Base-by-base conservation (phyloP, 306 rosid species). In the Dryas octopetala region DNA sequence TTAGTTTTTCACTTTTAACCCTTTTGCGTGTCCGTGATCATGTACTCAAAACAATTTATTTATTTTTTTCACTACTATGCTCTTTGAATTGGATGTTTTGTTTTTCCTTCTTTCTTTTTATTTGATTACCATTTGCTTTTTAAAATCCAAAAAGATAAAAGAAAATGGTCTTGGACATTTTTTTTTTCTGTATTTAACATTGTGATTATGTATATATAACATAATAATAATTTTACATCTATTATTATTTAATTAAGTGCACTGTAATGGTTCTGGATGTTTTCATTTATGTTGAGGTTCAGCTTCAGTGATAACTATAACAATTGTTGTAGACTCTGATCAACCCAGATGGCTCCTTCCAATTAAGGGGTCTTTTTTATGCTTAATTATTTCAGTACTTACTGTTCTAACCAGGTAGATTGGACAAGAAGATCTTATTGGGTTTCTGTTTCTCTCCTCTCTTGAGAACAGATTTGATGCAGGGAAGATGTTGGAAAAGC, bases 391-490 rank as follows among this genome's bases (percentile, higher is more conserved):
- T 65, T 32, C 47, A 47, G 40, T 47, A 47, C 55, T 45, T 58
- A 14, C 26, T 69, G 75, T 51, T 57, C 32, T 83, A 61, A 71
- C 45, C 12, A 47, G 47, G 9, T 54, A 8, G 51, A 49, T 57
- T 26, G 68, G 40, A 58, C 65, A 54, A n/a, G 17, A 53, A 75
- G 61, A 1, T 73, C 48, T 80, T 15, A 77, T 26, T 28, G 32
- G 67, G 76, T 54, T 19, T 59, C 28, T 53, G 76, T 54, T 19
- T 59, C 28, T 53, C 43, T 74, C 66, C 49, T 61, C 63, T 69
- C 10, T 81, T 74, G 72, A 62, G 50, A 68, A 84, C 82, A 93
- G 98, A 80, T 93, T 93, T 69, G 87, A 89, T 74, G 97, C 92
- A 38, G 74, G 74, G 69, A 85, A 75, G 80, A 89, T 93, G 94